These are phyloP conservation scores for Boletellus deceptivus DNA, from an alignment of 1,284 basidiomycete species.

Conservation along the genomic window DNA sequence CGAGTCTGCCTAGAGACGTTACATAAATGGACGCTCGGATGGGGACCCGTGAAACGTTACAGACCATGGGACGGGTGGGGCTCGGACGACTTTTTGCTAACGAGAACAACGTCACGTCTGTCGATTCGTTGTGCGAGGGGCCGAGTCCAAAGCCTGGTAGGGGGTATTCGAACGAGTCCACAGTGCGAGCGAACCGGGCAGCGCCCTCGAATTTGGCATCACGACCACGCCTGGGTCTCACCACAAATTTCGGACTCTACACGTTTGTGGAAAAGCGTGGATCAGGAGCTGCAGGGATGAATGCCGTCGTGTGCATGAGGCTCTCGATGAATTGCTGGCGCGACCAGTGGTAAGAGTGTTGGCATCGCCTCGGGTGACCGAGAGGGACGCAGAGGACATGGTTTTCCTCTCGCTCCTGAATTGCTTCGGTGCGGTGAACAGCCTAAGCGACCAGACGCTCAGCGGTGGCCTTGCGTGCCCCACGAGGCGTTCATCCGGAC, in stretches of 20 bases:
- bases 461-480: slow-evolving; percentile 13
- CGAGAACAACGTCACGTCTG: neutral
- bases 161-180: neutral
- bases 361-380: too few species aligned
- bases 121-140: neutral
- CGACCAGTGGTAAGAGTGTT: too few species aligned
- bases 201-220: neutral
- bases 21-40: slow-evolving; percentile 3
- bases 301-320: slow-evolving; percentile 1
- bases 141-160: neutral
- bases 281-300: neutral
- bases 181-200: neutral
- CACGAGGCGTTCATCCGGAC: slow-evolving; percentile 18
- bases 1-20: slow-evolving; percentile 7
- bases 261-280: slow-evolving; percentile 14
- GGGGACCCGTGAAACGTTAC: slow-evolving; percentile 7
- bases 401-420: neutral
- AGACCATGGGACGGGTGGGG: slow-evolving; percentile 15
- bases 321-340: neutral
- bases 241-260: slow-evolving; percentile 2
- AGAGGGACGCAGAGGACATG: neutral
- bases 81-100: neutral
- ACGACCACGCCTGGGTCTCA: neutral
- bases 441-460: too few species aligned
- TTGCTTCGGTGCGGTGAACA: neutral